Evolutionary conservation across 2,329 filamentous ascomycete genomes (phyloP), one percentile per base, ranked within the genome.

Genomic region (Penicillium freii): DNA sequence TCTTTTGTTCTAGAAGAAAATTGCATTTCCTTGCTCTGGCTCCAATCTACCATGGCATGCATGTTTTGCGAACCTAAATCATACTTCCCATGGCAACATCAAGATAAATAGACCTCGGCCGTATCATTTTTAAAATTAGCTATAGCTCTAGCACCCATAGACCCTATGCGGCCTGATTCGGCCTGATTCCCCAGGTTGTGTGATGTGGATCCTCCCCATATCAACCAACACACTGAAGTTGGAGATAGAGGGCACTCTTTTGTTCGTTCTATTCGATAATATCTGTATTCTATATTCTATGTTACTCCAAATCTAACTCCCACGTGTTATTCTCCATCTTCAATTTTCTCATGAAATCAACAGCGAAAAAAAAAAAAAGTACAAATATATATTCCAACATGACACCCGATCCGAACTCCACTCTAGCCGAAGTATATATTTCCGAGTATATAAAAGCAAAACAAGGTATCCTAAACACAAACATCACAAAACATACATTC

Each of bases 21-120:
- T 65, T 60, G 61, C 57, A 63, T 62, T 55, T 45, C 47, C 44
- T 57, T 65, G 63, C 60, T 64, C 47, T 65, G 64, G 63, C 64
- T 66, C 62, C 63, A 64, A 27, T 54, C 49, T 54, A 61, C 64
- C 63, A 65, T 48, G 45, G 59, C 63, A 66, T 62, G 36, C 10
- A 23, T 19, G 15, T 64, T 52, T 55, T 33, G 50, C 44, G 15
- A 34, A n/a, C 43, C 5, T 45, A 33, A 23, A 46, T 25, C 17
- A 46, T 40, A 42, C 21, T 29, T 23, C 36, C 36, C 44, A 34
- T 31, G 23, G 52, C 36, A 50, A 43, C 21, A 17, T 31, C 31
- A 33, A 25, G 7, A 33, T 50, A 23, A 11, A 21, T 10, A 52
- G 2, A 27, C 51, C 29, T 52, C 29, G 31, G 25, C 15, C n/a